Evolutionary conservation across 352 stramenopile genomes (phyloP).

Genomic region (Saprolegnia parasitica): DNA sequence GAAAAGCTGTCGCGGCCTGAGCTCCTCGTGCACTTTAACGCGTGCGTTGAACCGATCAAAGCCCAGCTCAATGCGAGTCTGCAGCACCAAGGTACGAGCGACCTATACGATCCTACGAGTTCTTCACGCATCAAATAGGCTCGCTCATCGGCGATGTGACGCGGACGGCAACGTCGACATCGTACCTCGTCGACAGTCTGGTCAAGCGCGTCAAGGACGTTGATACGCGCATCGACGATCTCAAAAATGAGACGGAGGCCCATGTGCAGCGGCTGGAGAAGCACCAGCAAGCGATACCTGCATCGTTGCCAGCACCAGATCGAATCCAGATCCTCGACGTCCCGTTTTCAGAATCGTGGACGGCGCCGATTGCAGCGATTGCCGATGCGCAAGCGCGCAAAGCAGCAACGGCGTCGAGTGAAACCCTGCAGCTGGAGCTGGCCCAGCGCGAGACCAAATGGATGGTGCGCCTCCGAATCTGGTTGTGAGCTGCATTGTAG

Average conservation of each 20-base stretch:
- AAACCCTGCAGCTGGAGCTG: neutral
- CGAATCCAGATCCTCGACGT: neutral
- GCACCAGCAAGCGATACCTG: neutral
- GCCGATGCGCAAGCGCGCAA: neutral
- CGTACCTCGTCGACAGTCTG: conserved; percentile 20
- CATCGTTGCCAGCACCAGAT: neutral
- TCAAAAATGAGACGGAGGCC: conserved; percentile 9
- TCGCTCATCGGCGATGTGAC: conserved; percentile 69
- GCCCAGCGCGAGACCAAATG: neutral
- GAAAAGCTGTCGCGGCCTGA: conserved; percentile 72
- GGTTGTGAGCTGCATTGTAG: neutral
- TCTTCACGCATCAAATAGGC: no score
- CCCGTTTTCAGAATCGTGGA: neutral
- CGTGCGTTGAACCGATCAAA: conserved; percentile 73
- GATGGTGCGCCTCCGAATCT: neutral
- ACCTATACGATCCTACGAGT: no score
- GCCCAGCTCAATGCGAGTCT: conserved; percentile 65
- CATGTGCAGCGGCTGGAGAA: neutral
- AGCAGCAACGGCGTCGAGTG: no score
- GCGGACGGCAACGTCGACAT: conserved; percentile 50
- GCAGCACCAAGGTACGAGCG: conserved; percentile 50
- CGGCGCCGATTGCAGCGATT: neutral
- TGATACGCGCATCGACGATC: neutral
- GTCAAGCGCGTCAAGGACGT: conserved; percentile 14
- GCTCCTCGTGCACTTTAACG: conserved; percentile 76